A percentile compares a stretch with the other conserved stretches of the same genome.
These are phyloP conservation scores for Verticillium klebahnii DNA, from an alignment of 2,329 filamentous ascomycete genomes.

Conservation along the genomic window DNA sequence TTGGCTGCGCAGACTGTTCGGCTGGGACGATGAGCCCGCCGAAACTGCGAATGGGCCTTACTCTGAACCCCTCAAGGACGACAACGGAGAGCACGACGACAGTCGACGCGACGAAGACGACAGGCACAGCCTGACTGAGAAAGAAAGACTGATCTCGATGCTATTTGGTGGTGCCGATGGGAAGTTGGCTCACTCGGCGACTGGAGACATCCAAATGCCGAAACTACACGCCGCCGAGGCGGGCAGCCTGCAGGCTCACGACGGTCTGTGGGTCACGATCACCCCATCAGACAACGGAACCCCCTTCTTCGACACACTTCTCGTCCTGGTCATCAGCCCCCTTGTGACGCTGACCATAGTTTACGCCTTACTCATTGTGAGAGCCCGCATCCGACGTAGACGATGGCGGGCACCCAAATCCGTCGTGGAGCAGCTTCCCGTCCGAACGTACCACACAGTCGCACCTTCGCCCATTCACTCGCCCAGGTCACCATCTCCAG, in stretches of 20 bases:
- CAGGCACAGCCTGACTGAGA: slow-evolving; percentile 14
- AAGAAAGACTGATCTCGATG: neutral
- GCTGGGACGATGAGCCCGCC: neutral
- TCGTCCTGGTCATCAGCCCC: slow-evolving; percentile 95
- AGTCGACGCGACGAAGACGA: slow-evolving; percentile 6
- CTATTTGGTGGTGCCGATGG: neutral
- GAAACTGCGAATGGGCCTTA: neutral
- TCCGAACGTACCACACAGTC: slow-evolving; percentile 91
- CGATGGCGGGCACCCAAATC: slow-evolving; percentile 98
- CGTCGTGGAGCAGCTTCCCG: slow-evolving; percentile 88
- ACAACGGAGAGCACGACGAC: neutral
- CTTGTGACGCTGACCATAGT: slow-evolving; percentile 89
- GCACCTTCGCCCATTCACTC: slow-evolving; percentile 53
- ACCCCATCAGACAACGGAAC: slow-evolving; percentile 85
- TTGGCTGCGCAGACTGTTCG: neutral
- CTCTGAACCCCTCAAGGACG: neutral
- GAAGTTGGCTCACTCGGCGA: neutral
- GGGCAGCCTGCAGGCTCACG: slow-evolving; percentile 44
- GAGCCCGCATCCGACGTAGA: slow-evolving; percentile 81
- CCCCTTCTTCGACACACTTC: slow-evolving; percentile 90
- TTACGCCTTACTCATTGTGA: slow-evolving; percentile 80
- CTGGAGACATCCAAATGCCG: neutral
- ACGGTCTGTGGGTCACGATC: slow-evolving; percentile 94
- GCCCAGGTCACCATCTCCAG: slow-evolving; percentile 56
- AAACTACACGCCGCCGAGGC: slow-evolving; percentile 6